A percentile compares a stretch with the other conserved stretches of the same genome.
Conservation (phyloP, 495 filamentous ascomycete genomes). For the Terfezia claveryi region DNA sequence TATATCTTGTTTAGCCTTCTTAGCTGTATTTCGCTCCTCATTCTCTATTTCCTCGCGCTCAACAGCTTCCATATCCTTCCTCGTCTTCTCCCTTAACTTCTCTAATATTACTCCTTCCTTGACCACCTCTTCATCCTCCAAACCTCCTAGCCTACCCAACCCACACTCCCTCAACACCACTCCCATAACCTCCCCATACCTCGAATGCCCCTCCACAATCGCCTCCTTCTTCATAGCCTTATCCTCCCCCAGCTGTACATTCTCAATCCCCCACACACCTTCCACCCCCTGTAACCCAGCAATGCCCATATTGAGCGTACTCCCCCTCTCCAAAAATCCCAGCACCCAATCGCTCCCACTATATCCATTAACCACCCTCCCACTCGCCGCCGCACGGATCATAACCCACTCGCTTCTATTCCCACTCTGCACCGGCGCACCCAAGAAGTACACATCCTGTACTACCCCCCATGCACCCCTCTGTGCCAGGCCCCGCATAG, state of each 20-base stretch:
- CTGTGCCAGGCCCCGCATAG: conserved; percentile 52
- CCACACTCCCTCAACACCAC: conserved; percentile 8
- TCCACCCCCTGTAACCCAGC: conserved; percentile 13
- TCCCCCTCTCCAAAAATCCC: conserved; percentile 15
- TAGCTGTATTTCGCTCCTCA: not conserved
- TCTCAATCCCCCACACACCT: conserved; percentile 11
- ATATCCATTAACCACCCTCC: conserved; percentile 14
- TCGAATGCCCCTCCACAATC: conserved; percentile 14
- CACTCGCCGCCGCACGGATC: conserved; percentile 9
- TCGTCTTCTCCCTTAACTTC: conserved; percentile 1
- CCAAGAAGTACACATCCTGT: conserved; percentile 67
- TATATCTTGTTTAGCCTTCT: not conserved
- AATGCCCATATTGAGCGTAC: conserved; percentile 13
- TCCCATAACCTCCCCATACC: conserved; percentile 11
- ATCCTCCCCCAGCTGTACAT: conserved; percentile 7
- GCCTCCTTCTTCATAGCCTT: not conserved
- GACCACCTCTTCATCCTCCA: conserved; percentile 8
- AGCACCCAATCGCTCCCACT: conserved; percentile 12
- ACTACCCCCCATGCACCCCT: conserved; percentile 65
- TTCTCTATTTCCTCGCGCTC: not conserved
- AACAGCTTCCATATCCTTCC: conserved; percentile 2
- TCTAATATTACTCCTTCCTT: conserved; percentile 5
- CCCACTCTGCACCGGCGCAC: conserved; percentile 43
- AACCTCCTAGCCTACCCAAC: not conserved
- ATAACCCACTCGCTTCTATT: conserved; percentile 5